Conservation (phyloP, 2,329 filamentous ascomycete genomes). For the Ascochyta rabiei region DNA sequence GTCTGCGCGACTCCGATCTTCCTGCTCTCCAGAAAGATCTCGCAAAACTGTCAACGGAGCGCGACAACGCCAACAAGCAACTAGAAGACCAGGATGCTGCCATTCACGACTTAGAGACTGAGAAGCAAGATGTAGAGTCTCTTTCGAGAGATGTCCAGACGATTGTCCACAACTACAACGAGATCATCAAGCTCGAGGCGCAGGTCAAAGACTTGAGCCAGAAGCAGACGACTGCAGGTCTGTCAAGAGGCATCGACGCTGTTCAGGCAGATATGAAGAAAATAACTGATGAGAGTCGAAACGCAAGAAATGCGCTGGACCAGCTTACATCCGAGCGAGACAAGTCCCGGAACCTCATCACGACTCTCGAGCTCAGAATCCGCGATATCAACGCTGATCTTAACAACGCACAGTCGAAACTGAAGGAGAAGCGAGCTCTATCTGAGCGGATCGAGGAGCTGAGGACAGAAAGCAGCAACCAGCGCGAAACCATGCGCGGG, state of each 20-base stretch:
- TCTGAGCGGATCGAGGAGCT: constrained; percentile 74
- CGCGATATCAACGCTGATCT: constrained; percentile 78
- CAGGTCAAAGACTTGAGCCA: constrained; percentile 77
- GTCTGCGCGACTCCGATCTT: constrained; percentile 71
- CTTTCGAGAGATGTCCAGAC: constrained; percentile 76
- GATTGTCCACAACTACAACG: constrained; percentile 73
- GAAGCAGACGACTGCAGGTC: constrained; percentile 72
- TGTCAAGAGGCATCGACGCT: constrained; percentile 76
- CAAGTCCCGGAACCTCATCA: constrained; percentile 70
- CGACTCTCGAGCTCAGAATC: constrained; percentile 74
- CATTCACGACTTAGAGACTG: constrained; percentile 67
- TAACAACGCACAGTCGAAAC: constrained; percentile 70
- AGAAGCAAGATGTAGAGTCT: constrained; percentile 74
- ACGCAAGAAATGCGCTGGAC: constrained; percentile 66
- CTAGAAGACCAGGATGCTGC: constrained; percentile 69
- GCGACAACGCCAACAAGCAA: constrained; percentile 47
- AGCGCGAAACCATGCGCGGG: constrained; percentile 71
- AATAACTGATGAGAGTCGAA: constrained; percentile 70
- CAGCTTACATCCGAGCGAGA: constrained; percentile 75
- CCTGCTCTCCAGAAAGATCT: constrained; percentile 71
- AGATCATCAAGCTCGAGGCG: constrained; percentile 72
- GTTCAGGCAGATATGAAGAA: constrained; percentile 77
- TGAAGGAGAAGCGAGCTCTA: constrained; percentile 80
- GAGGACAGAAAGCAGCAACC: constrained; percentile 69
- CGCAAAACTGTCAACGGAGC: constrained; percentile 54